phyloP scores from a whole-genome alignment of 164 flowering plant genomes.

The Vitis rotundifolia region DNA sequence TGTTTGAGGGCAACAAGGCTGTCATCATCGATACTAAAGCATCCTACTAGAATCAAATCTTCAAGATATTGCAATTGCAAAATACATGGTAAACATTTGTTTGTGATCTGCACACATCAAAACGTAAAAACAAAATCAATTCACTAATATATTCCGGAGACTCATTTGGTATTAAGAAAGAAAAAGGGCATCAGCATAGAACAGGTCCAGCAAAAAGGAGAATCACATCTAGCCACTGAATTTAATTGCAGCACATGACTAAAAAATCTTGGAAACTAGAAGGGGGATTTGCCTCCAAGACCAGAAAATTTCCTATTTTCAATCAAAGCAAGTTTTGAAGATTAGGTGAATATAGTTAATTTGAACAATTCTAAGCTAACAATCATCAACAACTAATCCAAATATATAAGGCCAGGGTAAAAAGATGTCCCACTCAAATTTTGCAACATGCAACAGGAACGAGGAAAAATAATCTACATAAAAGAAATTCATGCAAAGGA shows the following conservation, averaged over 20 bases:
- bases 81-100: slow-evolving; percentile 62
- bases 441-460: too few relatives aligned
- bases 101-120: slow-evolving; percentile 60
- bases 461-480: not conserved
- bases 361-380: not conserved
- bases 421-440: too few relatives aligned
- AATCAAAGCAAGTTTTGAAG: too few relatives aligned
- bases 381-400: not conserved
- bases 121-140: not conserved
- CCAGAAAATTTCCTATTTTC: too few relatives aligned
- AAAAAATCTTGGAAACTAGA: too few relatives aligned
- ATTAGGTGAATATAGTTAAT: too few relatives aligned
- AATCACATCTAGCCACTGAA: not conserved
- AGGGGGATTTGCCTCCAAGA: too few relatives aligned
- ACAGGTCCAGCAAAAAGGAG: not conserved
- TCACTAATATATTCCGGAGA: too few relatives aligned
- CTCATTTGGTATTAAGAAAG: too few relatives aligned
- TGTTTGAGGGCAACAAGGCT: slow-evolving; percentile 53
- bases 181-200: not conserved
- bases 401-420: not conserved
- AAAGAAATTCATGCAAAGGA: not conserved
- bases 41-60: slow-evolving; percentile 76
- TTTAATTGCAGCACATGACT: not conserved
- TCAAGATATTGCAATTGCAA: slow-evolving; percentile 63
- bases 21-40: slow-evolving; percentile 73